phyloP scores from a whole-genome alignment of 495 filamentous ascomycete genomes.

The Sabuloglossum arenarium region DNA sequence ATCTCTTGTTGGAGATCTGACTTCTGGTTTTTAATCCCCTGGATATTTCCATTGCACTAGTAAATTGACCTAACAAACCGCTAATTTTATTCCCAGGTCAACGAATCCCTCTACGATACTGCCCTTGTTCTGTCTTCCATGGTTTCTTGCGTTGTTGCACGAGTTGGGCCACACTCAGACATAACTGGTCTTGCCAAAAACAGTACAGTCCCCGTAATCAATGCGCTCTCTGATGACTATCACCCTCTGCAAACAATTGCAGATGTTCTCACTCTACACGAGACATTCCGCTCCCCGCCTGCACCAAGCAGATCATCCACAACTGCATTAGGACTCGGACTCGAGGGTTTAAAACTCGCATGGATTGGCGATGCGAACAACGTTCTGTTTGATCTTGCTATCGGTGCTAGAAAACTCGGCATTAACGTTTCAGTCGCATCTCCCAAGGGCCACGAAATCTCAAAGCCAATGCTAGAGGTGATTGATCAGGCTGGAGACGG shows the following conservation, averaged over 20 bases:
- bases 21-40: neutral
- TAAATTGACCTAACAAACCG: neutral
- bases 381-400: conserved; percentile 81
- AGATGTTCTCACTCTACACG: conserved; percentile 79
- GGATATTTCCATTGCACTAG: neutral
- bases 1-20: no score
- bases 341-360: conserved; percentile 45
- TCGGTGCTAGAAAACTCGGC: conserved; percentile 66
- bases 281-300: conserved; percentile 36
- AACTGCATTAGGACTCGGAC: conserved; percentile 8
- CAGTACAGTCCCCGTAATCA: conserved; percentile 80
- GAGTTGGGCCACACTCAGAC: conserved; percentile 67
- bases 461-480: conserved; percentile 40
- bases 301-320: conserved; percentile 13
- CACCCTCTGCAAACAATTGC: conserved; percentile 87
- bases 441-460: conserved; percentile 63
- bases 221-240: conserved; percentile 70
- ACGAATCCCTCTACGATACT: conserved; percentile 82
- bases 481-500: conserved; percentile 37
- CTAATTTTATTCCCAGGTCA: conserved; percentile 27
- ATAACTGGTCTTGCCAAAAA: conserved; percentile 58
- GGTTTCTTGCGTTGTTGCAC: conserved; percentile 75
- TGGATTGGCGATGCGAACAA: conserved; percentile 98
- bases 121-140: conserved; percentile 79
- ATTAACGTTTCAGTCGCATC: conserved; percentile 72